phyloP scores from a whole-genome alignment of 345 rosid species.

The Eucalyptus melliodora region DNA sequence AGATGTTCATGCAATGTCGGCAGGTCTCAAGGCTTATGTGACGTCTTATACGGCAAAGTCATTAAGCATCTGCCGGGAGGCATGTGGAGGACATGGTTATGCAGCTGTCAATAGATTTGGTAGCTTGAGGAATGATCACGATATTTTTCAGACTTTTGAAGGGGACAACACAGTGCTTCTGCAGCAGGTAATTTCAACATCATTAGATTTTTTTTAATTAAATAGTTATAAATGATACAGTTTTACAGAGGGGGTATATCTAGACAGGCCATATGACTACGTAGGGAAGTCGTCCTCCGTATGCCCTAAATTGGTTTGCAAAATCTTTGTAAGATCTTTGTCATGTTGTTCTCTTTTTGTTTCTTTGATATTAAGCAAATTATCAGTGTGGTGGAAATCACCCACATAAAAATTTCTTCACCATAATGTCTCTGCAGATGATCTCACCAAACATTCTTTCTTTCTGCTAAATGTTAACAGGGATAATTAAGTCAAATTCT shows the following conservation, averaged over 20 bases:
- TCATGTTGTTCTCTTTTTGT: neutral
- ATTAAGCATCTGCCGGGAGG: conserved; percentile 82
- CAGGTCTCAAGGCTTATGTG: conserved; percentile 94
- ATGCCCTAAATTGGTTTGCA: neutral
- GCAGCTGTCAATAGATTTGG: conserved; percentile 99
- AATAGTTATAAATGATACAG: neutral
- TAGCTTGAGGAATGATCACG: conserved; percentile 93
- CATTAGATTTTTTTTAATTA: neutral
- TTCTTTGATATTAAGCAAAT: neutral
- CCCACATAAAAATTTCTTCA: neutral
- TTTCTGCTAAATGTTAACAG: neutral
- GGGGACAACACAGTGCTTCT: conserved; percentile 99
- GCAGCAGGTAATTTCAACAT: conserved; percentile 46
- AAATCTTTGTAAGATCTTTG: neutral
- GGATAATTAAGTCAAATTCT: neutral
- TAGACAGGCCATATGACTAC: neutral
- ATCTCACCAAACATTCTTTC: neutral
- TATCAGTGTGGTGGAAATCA: neutral
- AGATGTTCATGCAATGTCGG: conserved; percentile 92
- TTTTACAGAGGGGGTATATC: neutral
- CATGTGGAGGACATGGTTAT: conserved; percentile 99
- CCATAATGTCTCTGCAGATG: neutral
- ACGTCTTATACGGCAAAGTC: conserved; percentile 88
- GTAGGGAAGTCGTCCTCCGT: neutral
- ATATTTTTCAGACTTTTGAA: conserved; percentile 95